These are phyloP conservation scores for Saksenaea vasiformis DNA, from an alignment of 371 early-diverging fungal genomes.

Conservation along the genomic window DNA sequence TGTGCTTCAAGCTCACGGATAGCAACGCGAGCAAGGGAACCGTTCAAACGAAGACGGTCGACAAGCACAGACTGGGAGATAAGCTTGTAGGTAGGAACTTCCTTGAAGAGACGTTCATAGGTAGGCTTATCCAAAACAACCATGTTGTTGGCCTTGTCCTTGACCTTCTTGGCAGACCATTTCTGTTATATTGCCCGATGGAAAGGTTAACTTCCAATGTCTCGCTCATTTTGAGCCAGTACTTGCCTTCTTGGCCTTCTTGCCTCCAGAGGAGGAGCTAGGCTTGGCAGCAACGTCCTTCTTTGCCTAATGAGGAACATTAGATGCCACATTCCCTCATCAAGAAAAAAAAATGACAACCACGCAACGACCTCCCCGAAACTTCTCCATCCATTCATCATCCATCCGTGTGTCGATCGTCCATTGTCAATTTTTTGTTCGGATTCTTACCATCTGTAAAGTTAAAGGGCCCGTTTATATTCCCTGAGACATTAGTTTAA, in stretches of 20 bases:
- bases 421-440: not conserved
- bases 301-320: conserved; percentile 55
- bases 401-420: not conserved
- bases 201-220: not conserved
- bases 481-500: not conserved
- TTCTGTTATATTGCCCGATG: conserved; percentile 50
- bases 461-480: conserved; percentile 1
- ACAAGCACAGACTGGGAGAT: conserved; percentile 97
- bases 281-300: conserved; percentile 70
- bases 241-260: conserved; percentile 82
- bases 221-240: conserved; percentile 11
- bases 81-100: conserved; percentile 98
- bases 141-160: conserved; percentile 97
- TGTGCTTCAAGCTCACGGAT: conserved; percentile 89
- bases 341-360: no score
- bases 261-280: conserved; percentile 77
- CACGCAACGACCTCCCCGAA: not conserved
- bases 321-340: not conserved
- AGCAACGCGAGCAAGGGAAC: conserved; percentile 94
- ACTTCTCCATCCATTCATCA: not conserved
- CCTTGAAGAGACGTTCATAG: conserved; percentile 95
- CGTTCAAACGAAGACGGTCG: conserved; percentile 97
- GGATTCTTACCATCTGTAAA: conserved; percentile 6
- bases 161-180: conserved; percentile 96
- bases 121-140: conserved; percentile 91